phyloP scores from a whole-genome alignment of 208 protist species.

The Acanthamoeba triangularis region DNA sequence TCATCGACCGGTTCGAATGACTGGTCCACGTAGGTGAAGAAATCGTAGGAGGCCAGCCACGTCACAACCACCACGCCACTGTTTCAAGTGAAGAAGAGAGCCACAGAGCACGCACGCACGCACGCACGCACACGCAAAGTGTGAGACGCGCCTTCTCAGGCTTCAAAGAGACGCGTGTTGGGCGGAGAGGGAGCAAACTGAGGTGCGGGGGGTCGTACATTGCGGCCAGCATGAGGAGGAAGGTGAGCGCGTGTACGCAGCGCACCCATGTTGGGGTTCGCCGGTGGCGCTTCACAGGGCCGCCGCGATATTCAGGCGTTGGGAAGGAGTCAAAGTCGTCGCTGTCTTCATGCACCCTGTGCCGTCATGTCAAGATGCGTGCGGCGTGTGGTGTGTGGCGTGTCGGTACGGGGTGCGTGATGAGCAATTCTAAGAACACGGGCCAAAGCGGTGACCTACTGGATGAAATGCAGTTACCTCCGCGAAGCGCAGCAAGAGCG shows the following conservation, averaged over 20 bases:
- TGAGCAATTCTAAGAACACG: too few relatives aligned
- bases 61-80: neutral
- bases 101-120: too few relatives aligned
- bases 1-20: neutral
- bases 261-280: neutral
- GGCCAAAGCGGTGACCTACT: too few relatives aligned
- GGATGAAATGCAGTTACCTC: too few relatives aligned
- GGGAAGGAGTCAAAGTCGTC: neutral
- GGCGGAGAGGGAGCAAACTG: too few relatives aligned
- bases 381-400: neutral
- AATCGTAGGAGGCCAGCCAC: slow-evolving; percentile 1
- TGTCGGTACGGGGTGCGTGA: neutral
- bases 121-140: too few relatives aligned
- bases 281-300: neutral
- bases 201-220: too few relatives aligned
- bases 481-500: neutral
- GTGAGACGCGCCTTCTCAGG: too few relatives aligned
- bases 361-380: neutral
- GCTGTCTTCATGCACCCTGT: neutral
- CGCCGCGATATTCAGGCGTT: neutral
- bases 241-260: neutral
- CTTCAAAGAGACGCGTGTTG: too few relatives aligned
- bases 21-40: neutral
- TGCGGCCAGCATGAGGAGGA: neutral
- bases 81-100: too few relatives aligned